Conservation (phyloP, 2,329 filamentous ascomycete genomes). For the Aureobasidium sp. region DNA sequence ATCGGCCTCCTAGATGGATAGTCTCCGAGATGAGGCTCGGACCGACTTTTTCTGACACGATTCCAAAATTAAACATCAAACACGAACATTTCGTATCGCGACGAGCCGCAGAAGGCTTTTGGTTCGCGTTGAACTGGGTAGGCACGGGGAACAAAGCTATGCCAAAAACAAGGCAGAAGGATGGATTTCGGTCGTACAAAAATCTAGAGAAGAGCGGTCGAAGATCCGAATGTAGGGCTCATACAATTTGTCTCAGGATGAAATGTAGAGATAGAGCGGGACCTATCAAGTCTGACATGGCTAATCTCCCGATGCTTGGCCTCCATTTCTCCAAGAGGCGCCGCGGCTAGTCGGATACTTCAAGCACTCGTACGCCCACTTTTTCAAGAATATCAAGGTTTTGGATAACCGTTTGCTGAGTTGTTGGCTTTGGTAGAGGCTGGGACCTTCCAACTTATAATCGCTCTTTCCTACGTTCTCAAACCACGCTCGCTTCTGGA, state of each 20-base stretch:
- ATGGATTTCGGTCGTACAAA: background rate
- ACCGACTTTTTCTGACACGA: conserved; percentile 7
- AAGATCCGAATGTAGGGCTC: conserved; percentile 4
- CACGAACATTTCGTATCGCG: conserved; percentile 8
- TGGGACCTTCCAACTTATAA: conserved; percentile 1
- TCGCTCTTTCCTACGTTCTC: background rate
- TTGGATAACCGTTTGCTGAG: conserved; percentile 11
- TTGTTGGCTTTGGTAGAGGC: background rate
- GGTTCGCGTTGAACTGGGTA: background rate
- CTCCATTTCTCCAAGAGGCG: background rate
- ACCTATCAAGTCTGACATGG: background rate
- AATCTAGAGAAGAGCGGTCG: background rate
- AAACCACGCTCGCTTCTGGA: background rate
- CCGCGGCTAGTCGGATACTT: conserved; percentile 14
- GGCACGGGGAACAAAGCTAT: too few relatives aligned
- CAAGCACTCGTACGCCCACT: conserved; percentile 7
- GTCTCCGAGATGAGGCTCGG: conserved; percentile 8
- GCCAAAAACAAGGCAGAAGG: background rate
- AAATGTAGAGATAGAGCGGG: conserved; percentile 3
- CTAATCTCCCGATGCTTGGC: conserved; percentile 9
- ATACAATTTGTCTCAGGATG: conserved; percentile 6
- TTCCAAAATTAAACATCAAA: conserved; percentile 10
- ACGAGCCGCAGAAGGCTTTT: background rate
- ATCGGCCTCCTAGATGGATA: background rate
- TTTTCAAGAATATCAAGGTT: conserved; percentile 14